Conservation (phyloP, 495 filamentous ascomycete species). For the Hypoxylon lenormandii region DNA sequence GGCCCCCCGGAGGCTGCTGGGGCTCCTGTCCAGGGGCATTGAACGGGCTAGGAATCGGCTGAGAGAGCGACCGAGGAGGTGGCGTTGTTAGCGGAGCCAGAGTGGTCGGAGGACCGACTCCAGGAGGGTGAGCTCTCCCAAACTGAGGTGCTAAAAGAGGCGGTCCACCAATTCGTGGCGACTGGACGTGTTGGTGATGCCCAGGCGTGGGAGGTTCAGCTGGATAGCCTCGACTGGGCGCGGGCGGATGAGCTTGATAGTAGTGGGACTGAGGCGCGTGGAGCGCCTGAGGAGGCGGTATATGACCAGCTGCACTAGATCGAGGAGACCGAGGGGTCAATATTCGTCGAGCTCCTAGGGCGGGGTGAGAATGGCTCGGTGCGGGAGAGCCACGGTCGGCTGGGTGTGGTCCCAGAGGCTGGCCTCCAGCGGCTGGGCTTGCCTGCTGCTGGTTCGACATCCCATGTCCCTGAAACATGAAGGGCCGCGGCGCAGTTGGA, state of each 20-base stretch:
- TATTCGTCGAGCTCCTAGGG: conserved; percentile 62
- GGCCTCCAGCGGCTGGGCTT: conserved; percentile 47
- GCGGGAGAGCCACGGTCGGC: conserved; percentile 55
- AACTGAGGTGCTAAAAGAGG: conserved; percentile 55
- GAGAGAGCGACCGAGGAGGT: conserved; percentile 55
- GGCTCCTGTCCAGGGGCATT: conserved; percentile 46
- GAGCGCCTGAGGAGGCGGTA: conserved; percentile 59
- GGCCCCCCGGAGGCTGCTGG: conserved; percentile 29
- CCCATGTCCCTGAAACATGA: conserved; percentile 47
- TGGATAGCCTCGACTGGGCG: conserved; percentile 38
- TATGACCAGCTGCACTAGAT: conserved; percentile 59
- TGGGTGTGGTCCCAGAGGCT: conserved; percentile 48
- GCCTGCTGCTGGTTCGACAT: conserved; percentile 47
- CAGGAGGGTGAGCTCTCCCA: conserved; percentile 47
- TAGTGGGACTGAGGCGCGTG: conserved; percentile 60
- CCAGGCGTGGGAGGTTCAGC: conserved; percentile 35
- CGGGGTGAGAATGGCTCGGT: conserved; percentile 55
- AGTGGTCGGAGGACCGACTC: conserved; percentile 51
- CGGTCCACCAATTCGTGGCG: conserved; percentile 50
- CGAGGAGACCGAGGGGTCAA: conserved; percentile 75
- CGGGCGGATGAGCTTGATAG: conserved; percentile 53
- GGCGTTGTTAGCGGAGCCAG: conserved; percentile 49
- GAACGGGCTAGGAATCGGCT: conserved; percentile 54
- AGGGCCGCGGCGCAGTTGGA: conserved; percentile 47
- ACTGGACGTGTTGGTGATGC: conserved; percentile 37